phyloP scores from a whole-genome alignment of 345 rosid species.

The Litchi chinensis region DNA sequence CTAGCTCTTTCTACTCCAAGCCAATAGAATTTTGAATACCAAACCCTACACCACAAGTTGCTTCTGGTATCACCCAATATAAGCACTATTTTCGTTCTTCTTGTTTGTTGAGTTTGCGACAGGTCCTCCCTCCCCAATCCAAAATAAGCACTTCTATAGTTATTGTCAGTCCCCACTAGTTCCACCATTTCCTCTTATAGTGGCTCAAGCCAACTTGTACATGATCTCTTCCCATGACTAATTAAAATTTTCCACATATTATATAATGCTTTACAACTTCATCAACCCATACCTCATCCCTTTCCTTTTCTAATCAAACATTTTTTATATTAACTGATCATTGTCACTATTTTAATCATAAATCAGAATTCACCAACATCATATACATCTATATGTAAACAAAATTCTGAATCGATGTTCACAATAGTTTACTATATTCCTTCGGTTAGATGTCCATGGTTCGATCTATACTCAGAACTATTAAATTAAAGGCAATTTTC shows the following conservation, averaged over 20 bases:
- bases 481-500: too few species aligned
- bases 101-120: background rate
- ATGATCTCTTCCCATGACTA: conserved; percentile 11
- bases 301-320: background rate
- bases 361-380: too few species aligned
- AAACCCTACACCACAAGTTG: conserved; percentile 4
- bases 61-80: conserved; percentile 6
- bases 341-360: background rate
- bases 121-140: background rate
- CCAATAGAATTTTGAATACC: conserved; percentile 3
- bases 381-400: background rate
- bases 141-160: background rate
- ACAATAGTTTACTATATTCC: too few species aligned
- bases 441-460: too few species aligned
- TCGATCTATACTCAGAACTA: too few species aligned
- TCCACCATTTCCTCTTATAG: background rate
- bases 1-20: background rate
- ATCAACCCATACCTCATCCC: background rate
- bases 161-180: background rate
- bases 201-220: conserved; percentile 37
- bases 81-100: background rate
- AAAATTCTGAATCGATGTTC: background rate
- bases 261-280: background rate
- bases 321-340: background rate
- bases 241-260: background rate